Evolutionary conservation across 1,284 basidiomycete species (phyloP).

Genomic region (Erythrobasidium hasegawianum): DNA sequence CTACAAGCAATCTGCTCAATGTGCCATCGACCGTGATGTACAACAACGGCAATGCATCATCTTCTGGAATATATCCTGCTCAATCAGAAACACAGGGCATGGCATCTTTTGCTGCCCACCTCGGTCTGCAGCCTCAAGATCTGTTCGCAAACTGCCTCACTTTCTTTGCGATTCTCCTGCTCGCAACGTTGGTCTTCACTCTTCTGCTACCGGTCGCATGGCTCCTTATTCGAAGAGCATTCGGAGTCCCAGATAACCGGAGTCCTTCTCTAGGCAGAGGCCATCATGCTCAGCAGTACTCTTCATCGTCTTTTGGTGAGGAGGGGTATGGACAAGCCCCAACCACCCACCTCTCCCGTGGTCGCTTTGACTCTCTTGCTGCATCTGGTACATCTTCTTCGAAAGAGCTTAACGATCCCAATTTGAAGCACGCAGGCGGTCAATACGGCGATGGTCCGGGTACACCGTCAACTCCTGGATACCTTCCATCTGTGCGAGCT

Average conservation of each 20-base stretch:
- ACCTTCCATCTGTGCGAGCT: slow-evolving; percentile 2
- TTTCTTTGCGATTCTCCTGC: slow-evolving; percentile 67
- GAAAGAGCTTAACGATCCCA: neutral
- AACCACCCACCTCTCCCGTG: no score
- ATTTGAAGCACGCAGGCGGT: neutral
- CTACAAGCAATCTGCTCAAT: slow-evolving; percentile 67
- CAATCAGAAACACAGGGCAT: slow-evolving; percentile 57
- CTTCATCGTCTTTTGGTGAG: neutral
- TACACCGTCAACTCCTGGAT: neutral
- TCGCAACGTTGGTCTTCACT: slow-evolving; percentile 50
- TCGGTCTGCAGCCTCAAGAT: slow-evolving; percentile 76
- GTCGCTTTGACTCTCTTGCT: neutral
- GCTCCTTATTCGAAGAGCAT: slow-evolving; percentile 32
- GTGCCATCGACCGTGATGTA: slow-evolving; percentile 66
- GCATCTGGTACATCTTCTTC: slow-evolving; percentile 1
- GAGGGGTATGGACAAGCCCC: neutral
- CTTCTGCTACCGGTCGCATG: slow-evolving; percentile 34
- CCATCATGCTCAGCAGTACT: neutral
- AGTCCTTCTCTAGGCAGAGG: neutral
- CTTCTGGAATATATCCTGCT: slow-evolving; percentile 16
- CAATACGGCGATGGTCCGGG: neutral
- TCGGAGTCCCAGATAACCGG: no score
- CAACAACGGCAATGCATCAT: slow-evolving; percentile 49
- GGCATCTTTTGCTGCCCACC: slow-evolving; percentile 68
- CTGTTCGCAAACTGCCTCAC: slow-evolving; percentile 80